Evolutionary conservation across 306 rosid species (phyloP).

Genomic region (Rosa lucieae): DNA sequence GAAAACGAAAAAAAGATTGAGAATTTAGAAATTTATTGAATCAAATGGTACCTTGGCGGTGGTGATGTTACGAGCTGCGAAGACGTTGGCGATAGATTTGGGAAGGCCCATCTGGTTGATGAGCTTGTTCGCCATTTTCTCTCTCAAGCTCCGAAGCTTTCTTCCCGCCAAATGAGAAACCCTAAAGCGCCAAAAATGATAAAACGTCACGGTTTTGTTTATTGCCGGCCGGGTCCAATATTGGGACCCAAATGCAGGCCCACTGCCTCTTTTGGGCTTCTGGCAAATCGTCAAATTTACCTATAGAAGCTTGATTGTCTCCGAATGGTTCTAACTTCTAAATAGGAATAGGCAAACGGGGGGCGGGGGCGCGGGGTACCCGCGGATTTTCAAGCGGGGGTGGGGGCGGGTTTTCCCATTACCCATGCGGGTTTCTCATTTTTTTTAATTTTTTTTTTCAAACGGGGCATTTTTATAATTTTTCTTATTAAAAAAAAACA

Average conservation of each 20-base stretch:
- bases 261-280: not conserved
- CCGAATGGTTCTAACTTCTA: no score
- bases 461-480: no score
- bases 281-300: no score
- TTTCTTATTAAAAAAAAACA: no score
- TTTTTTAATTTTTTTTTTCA: no score
- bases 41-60: slow-evolving; percentile 60
- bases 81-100: slow-evolving; percentile 62
- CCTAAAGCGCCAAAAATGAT: not conserved
- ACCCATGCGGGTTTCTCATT: no score
- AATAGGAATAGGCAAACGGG: no score
- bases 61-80: slow-evolving; percentile 76
- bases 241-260: not conserved
- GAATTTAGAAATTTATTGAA: not conserved
- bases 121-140: slow-evolving; percentile 68
- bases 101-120: slow-evolving; percentile 74
- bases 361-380: no score
- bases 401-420: no score
- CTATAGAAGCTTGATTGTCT: no score
- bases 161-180: slow-evolving; percentile 41
- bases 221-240: not conserved
- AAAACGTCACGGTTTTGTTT: no score
- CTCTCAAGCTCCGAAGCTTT: not conserved
- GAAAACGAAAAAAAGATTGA: not conserved
- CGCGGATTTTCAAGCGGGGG: no score